These are phyloP conservation scores for Potentilla sterilis DNA, from an alignment of 306 rosid genomes.

Conservation along the genomic window DNA sequence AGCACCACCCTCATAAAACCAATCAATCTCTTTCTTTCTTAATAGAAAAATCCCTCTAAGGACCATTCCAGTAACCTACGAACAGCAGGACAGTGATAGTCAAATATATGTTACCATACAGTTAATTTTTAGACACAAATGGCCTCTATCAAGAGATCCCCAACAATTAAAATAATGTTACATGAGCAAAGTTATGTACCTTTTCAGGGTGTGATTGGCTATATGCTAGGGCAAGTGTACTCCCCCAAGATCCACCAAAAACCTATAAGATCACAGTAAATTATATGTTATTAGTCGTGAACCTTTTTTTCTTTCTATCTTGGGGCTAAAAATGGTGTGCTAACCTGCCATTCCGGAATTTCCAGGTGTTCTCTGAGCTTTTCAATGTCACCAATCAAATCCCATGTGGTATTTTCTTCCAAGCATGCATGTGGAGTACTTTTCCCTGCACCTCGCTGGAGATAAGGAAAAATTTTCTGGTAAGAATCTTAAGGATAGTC, in stretches of 20 bases:
- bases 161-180: slow-evolving; percentile 10
- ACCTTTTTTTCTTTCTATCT: background rate
- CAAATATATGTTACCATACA: slow-evolving; percentile 19
- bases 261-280: slow-evolving; percentile 53
- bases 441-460: slow-evolving; percentile 86
- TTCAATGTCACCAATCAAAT: slow-evolving; percentile 83
- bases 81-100: slow-evolving; percentile 34
- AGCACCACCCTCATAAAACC: slow-evolving; percentile 99
- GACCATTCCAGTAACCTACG: slow-evolving; percentile 78
- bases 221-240: slow-evolving; percentile 90
- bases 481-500: slow-evolving; percentile 6
- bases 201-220: slow-evolving; percentile 90
- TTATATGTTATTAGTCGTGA: slow-evolving; percentile 11
- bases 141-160: slow-evolving; percentile 4
- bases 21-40: slow-evolving; percentile 91
- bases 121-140: slow-evolving; percentile 12
- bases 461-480: slow-evolving; percentile 26
- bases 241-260: slow-evolving; percentile 98
- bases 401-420: slow-evolving; percentile 92
- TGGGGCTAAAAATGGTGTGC: slow-evolving; percentile 19
- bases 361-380: slow-evolving; percentile 80
- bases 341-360: slow-evolving; percentile 96
- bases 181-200: slow-evolving; percentile 38
- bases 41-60: slow-evolving; percentile 87
- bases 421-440: slow-evolving; percentile 97